These are phyloP conservation scores for Claviceps purpurea DNA, from an alignment of 2,329 filamentous ascomycete species.

Conservation along the genomic window DNA sequence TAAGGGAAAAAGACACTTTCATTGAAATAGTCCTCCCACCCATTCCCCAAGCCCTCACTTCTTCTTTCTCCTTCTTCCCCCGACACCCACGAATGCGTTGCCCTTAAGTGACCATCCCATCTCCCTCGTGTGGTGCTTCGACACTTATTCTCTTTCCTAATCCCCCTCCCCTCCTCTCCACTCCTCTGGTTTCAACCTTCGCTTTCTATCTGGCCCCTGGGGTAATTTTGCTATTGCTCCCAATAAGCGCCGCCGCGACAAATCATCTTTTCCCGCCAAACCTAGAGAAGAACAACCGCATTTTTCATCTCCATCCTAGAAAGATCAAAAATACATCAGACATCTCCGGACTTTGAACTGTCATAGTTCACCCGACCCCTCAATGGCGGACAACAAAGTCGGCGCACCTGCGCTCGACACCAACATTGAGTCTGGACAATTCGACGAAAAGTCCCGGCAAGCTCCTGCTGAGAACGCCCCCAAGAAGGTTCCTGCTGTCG, in stretches of 20 bases:
- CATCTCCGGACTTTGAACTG: not conserved
- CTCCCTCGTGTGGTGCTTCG: constrained; percentile 33
- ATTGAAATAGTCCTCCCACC: constrained; percentile 28
- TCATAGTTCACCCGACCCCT: constrained; percentile 4
- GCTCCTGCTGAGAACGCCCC: constrained; percentile 19
- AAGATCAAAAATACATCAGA: not conserved
- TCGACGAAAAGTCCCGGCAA: constrained; percentile 46
- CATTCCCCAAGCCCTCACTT: constrained; percentile 12
- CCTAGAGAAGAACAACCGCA: constrained; percentile 1
- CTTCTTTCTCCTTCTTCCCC: constrained; percentile 21
- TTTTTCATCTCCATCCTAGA: not conserved
- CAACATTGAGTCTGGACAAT: constrained; percentile 50
- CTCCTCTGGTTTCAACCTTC: not conserved
- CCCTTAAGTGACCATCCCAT: constrained; percentile 29
- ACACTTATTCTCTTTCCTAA: constrained; percentile 14
- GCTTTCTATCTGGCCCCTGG: constrained; percentile 2
- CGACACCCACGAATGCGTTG: constrained; percentile 36
- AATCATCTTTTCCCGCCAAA: not conserved
- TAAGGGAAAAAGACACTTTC: constrained; percentile 7
- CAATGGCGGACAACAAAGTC: constrained; percentile 42
- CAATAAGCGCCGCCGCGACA: not conserved
- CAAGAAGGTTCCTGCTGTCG: constrained; percentile 28
- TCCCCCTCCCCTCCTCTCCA: constrained; percentile 8
- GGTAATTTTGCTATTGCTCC: constrained; percentile 3
- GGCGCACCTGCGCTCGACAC: constrained; percentile 46